A percentile compares a stretch with the other conserved stretches of the same genome.
Evolutionary conservation across 768 basidiomycete genomes (phyloP).

Genomic region (Pisolithus sp.): DNA sequence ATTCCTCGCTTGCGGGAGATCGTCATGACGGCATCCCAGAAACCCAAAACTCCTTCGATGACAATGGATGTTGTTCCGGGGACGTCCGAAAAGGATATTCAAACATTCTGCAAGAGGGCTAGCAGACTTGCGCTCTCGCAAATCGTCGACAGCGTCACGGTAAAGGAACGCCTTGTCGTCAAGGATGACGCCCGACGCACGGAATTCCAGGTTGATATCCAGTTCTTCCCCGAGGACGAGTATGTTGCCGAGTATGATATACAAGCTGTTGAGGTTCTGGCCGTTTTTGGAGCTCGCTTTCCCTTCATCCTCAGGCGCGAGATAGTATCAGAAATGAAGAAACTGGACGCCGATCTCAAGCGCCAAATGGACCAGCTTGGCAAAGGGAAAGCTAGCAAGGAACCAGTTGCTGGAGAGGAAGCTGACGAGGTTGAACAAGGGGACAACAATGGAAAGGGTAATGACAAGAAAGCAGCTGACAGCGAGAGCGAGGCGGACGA

Average conservation of each 20-base stretch:
- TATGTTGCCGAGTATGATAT: conserved; percentile 81
- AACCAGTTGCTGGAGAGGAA: conserved; percentile 36
- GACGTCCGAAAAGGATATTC: conserved; percentile 49
- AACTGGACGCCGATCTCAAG: conserved; percentile 71
- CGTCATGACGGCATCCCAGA: conserved; percentile 95
- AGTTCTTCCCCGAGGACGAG: conserved; percentile 82
- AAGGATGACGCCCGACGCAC: conserved; percentile 67
- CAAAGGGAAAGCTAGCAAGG: conserved; percentile 55
- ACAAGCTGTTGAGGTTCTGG: conserved; percentile 62
- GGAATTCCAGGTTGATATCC: conserved; percentile 72
- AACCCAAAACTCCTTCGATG: conserved; percentile 98
- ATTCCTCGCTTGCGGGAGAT: conserved; percentile 98
- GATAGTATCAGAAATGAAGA: conserved; percentile 80
- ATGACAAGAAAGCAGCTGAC: conserved; percentile 43
- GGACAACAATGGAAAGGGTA: conserved; percentile 39
- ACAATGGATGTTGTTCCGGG: conserved; percentile 62
- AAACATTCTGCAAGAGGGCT: conserved; percentile 82
- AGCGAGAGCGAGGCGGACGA: conserved; percentile 74
- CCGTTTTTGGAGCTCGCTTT: conserved; percentile 67
- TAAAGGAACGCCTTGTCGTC: conserved; percentile 69
- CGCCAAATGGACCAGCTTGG: conserved; percentile 77
- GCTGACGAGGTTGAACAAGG: conserved; percentile 47
- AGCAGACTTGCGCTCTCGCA: conserved; percentile 84
- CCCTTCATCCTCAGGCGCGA: conserved; percentile 79
- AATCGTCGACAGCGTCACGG: conserved; percentile 73